Base-by-base conservation (phyloP, 805 yeast genomes). In the Teunomyces funiuensis region DNA sequence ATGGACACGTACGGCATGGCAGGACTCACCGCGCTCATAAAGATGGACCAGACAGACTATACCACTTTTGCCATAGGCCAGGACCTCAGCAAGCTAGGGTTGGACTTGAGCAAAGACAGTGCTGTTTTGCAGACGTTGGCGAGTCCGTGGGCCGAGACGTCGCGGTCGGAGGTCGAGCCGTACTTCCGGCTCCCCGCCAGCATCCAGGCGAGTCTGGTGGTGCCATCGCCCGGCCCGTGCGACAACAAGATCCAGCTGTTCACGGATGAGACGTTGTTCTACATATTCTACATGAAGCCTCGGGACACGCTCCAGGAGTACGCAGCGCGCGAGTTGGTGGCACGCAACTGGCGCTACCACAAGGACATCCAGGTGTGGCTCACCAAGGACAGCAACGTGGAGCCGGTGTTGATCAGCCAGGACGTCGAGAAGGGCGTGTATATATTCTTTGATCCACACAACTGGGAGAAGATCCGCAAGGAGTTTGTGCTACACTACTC, bases 341-440 rank as follows among this genome's bases (percentile, higher is more conserved):
- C 82, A 47, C 76, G 99, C 54, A 93, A 91, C 65, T 93, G 99
- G 99, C 78, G 98, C 51, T 93, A 87, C 58, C 99, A 93, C 66
- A 91, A 89, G 66, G 96, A 88, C 46, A 76, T 93, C 42, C 95
- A 90, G 67, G 89, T 93, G 39, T 93, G 99, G 99, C 69, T 93
- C 44, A 93, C 99, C 9, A 93, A 93, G 63, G 97, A 89, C 55
- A 86, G 95, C 20, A 79, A 80, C 53, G 82, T 82, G 46, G 98
- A 91, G 61, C 97, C 97, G 1, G 78, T 87, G 11, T 87, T 88
- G 44, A 66, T 71, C 15, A 79, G 85, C 25, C 84, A 83, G 27
- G 91, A 86, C 43, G 88, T 90, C 41, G 99, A 93, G 65, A 78
- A 91, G 46, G 98, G 99, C 1, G 82, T 89, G 7, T 93, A 93